Base-by-base conservation (phyloP, 1,284 basidiomycete species). In the Baeospora myosura region DNA sequence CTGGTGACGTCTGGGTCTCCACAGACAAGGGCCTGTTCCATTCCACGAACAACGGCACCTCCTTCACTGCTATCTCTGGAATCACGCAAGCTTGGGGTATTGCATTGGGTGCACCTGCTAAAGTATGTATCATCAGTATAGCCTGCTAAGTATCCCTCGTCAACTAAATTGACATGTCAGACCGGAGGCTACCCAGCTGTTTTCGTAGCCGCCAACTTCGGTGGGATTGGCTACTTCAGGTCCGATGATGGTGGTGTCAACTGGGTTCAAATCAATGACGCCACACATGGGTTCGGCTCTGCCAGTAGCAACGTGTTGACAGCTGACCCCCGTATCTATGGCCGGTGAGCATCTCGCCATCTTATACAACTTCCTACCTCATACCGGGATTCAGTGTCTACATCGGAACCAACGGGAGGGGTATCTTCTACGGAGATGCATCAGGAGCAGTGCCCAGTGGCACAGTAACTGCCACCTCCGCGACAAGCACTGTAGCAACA, bases 241-340 rank as follows among this genome's bases (percentile, higher is more conserved):
- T 75, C 73, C 2, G 77, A 81, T 51, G 70, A 82, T 52, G 56
- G 58, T 20, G 78, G 78, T 38, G 63, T 62, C 8, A 76, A 67
- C 50, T 81, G 78, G 78, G 66, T 76, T 2, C 64, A 74, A 58
- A 77, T 81, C 44, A 76, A 78, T 52, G 78, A 81, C 50, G 72
- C 66, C 24, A 56, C 64, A 3, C 75, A 79, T 55, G 77, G 78
- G 11, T 81, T 82, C 49, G 78, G 72, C 18, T 65, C 68, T 20
- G 69, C 63, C n/a, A 55, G 59, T 35, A 53, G 69, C 17, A 76
- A 75, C 50, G 56, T 63, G 24, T 46, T 81, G 10, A 64, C 74
- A 11, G 78, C 68, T 10, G 78, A 81, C 49, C 67, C 68, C 6
- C 64, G 72, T 40, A 63, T 69, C 16, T 77, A 77, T 49, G 72